Conservation (phyloP, 169 alveolate species). For the Eimeria tenella region DNA sequence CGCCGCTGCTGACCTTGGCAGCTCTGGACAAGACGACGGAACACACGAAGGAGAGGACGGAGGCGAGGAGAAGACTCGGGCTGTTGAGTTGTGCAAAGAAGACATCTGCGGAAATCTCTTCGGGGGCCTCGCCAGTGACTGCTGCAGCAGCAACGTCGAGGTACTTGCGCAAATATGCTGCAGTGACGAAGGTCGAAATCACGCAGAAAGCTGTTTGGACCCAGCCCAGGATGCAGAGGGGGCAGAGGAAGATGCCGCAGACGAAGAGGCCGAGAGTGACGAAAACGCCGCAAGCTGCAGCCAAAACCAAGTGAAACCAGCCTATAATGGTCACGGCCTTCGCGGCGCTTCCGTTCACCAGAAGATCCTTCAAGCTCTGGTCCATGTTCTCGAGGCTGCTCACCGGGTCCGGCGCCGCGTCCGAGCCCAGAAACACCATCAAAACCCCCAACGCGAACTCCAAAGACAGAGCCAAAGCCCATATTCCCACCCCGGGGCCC, state of each 20-base stretch:
- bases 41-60: conserved; percentile 28
- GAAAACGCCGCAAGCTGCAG: conserved; percentile 27
- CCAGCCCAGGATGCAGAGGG: conserved; percentile 66
- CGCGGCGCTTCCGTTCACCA: neutral
- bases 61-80: conserved; percentile 29
- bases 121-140: neutral
- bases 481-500: conserved; percentile 74
- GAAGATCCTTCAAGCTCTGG: neutral
- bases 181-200: conserved; percentile 15
- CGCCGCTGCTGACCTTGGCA: conserved; percentile 34
- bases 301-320: conserved; percentile 27
- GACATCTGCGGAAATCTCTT: neutral
- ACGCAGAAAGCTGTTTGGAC: conserved; percentile 34
- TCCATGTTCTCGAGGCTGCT: neutral
- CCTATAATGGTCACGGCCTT: conserved; percentile 28
- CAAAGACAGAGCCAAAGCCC: conserved; percentile 55
- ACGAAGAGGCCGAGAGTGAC: conserved; percentile 56
- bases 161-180: conserved; percentile 40
- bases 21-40: conserved; percentile 35
- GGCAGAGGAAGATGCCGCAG: conserved; percentile 41
- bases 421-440: conserved; percentile 48
- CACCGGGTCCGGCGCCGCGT: neutral
- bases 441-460: conserved; percentile 53
- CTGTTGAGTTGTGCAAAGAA: conserved; percentile 56
- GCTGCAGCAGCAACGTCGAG: neutral